These are phyloP conservation scores for Lactarius pseudohatsudake DNA, from an alignment of 768 basidiomycete genomes.

Conservation along the genomic window DNA sequence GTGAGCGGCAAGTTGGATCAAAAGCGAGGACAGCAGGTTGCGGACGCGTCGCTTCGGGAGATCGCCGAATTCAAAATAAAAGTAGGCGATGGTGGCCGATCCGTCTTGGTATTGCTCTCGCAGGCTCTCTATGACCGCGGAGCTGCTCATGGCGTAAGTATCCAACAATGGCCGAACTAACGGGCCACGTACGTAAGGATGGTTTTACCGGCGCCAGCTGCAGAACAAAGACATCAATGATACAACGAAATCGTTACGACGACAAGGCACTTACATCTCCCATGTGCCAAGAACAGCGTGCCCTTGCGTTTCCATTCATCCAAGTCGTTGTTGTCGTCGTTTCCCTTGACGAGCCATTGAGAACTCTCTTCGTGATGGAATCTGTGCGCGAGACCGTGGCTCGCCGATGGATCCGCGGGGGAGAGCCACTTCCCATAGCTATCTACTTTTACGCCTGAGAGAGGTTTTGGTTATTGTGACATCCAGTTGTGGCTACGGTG, in stretches of 20 bases:
- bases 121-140: constrained; percentile 17
- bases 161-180: too few relatives aligned
- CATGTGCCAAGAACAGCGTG: constrained; percentile 12
- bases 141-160: constrained; percentile 13
- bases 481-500: not conserved
- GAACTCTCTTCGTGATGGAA: constrained; percentile 6
- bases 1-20: constrained; percentile 29
- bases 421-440: constrained; percentile 18
- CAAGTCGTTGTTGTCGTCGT: not conserved
- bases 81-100: constrained; percentile 28
- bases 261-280: constrained; percentile 10
- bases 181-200: constrained; percentile 12
- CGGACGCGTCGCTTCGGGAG: constrained; percentile 21
- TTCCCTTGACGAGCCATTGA: constrained; percentile 16
- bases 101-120: not conserved
- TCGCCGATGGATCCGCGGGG: constrained; percentile 13
- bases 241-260: not conserved
- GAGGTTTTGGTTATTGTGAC: not conserved
- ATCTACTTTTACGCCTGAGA: constrained; percentile 7
- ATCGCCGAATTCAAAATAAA: constrained; percentile 32
- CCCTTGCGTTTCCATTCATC: constrained; percentile 16
- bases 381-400: constrained; percentile 14
- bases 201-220: constrained; percentile 22
- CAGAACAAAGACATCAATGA: not conserved
- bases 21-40: constrained; percentile 29